Base-by-base conservation (phyloP, 306 rosid species). In the Cucumis cinereus region DNA sequence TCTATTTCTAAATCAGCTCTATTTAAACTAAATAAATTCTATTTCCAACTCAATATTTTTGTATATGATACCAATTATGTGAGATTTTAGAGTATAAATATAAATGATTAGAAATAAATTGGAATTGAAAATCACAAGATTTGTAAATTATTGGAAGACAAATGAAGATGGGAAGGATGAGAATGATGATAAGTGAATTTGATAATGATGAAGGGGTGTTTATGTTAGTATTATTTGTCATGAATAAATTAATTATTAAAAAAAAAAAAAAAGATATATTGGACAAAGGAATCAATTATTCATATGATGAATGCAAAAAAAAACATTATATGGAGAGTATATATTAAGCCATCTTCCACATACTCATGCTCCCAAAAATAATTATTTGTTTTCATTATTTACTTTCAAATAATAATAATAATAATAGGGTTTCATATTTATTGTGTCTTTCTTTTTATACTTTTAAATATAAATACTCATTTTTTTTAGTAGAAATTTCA, bases 301-400 rank as follows among this genome's bases (percentile, higher is more conserved):
- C 12, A 70, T 47, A 70, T 70, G 75, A 69, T 70, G 58, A 70
- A 69, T 47, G n/a, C n/a, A n/a, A n/a, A n/a, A 6, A 47, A 70
- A 45, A 6, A 24, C 20, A 70, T 45, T 52, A 24, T 55, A 24
- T 47, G 22, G 58, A 47, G 75, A 70, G 75, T 45, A 49, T 70
- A 40, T 23, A 70, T 70, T 9, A 68, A 68, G 74, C 35, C 55
- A 70, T 49, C 58, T 7, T 43, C 10, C 73, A 47, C 56, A 20
- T 69, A 43, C 56, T 45, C 74, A 45, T 69, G 6, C 17, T 68
- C 2, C 20, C 19, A 2, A 68, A 20, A 17, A 30, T 26, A 41
- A 68, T 66, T n/a, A 28, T 67, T 8, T 45, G 7, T 43, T 13
- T 66, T n/a, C 73, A 40, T 66, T 40, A 66, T 66, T 66, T 10